These are phyloP conservation scores for Diutina scorzettiae DNA, from an alignment of 1,139 yeast genomes.

Conservation along the genomic window DNA sequence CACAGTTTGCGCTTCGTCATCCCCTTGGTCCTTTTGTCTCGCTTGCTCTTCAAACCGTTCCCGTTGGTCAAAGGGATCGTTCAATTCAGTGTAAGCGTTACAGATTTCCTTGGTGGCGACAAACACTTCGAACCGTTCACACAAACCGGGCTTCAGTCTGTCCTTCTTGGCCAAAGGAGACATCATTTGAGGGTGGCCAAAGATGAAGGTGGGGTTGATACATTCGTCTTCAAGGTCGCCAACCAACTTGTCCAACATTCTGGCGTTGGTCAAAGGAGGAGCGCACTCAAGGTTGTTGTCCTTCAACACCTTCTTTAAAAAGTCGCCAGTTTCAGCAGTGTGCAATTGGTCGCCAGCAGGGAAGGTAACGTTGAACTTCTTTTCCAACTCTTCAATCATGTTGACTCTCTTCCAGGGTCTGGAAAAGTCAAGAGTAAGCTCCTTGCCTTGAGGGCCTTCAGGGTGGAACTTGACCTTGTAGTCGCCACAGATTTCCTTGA, in stretches of 20 bases:
- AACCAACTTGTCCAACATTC: constrained; percentile 96
- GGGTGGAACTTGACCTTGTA: constrained; percentile 85
- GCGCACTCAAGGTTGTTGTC: constrained; percentile 83
- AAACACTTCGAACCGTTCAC: constrained; percentile 97
- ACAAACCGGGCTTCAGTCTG: constrained; percentile 82
- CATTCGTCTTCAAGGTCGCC: constrained; percentile 90
- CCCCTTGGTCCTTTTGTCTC: constrained; percentile 96
- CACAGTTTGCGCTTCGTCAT: constrained; percentile 93
- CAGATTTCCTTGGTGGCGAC: constrained; percentile 97
- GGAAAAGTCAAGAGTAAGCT: constrained; percentile 69
- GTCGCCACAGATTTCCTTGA: constrained; percentile 83
- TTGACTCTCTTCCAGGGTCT: constrained; percentile 98
- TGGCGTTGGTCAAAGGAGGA: constrained; percentile 95
- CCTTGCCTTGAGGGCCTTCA: constrained; percentile 75
- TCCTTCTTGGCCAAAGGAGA: constrained; percentile 97
- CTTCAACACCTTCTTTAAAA: constrained; percentile 68
- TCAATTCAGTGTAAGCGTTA: constrained; percentile 97
- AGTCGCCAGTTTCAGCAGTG: constrained; percentile 85
- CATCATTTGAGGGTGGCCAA: constrained; percentile 99
- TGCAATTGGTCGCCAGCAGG: constrained; percentile 94
- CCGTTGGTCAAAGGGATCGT: constrained; percentile 97
- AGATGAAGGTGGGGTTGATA: constrained; percentile 94
- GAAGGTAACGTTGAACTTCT: constrained; percentile 74
- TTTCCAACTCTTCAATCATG: constrained; percentile 94
- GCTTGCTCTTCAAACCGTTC: constrained; percentile 98